Evolutionary conservation across 805 yeast genomes (phyloP).

Genomic region (Saturnispora galanensis): DNA sequence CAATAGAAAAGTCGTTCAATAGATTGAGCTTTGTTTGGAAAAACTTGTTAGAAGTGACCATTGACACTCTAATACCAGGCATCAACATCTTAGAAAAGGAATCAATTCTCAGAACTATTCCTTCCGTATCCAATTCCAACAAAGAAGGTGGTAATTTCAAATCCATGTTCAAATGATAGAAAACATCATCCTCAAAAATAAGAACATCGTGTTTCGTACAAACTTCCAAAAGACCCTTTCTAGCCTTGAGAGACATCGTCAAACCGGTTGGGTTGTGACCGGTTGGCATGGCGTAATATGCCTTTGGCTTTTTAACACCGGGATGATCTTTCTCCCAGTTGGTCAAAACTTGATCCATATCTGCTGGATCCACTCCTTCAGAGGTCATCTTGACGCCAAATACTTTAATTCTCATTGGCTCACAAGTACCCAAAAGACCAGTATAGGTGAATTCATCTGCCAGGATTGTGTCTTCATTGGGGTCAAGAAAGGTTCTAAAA

Average conservation of each 20-base stretch:
- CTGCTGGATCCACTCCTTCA: slow-evolving; percentile 68
- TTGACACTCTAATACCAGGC: slow-evolving; percentile 72
- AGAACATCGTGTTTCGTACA: slow-evolving; percentile 60
- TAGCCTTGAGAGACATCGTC: slow-evolving; percentile 47
- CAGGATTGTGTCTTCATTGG: slow-evolving; percentile 65
- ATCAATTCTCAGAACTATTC: slow-evolving; percentile 71
- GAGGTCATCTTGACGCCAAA: slow-evolving; percentile 74
- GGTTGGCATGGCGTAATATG: slow-evolving; percentile 61
- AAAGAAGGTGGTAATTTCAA: slow-evolving; percentile 45
- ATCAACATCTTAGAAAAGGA: slow-evolving; percentile 72
- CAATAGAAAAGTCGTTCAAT: slow-evolving; percentile 62
- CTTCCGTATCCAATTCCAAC: slow-evolving; percentile 59
- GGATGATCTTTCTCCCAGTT: slow-evolving; percentile 53
- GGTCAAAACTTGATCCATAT: slow-evolving; percentile 49
- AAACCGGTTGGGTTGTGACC: slow-evolving; percentile 89
- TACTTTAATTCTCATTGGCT: slow-evolving; percentile 57
- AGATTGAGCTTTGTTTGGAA: slow-evolving; percentile 44
- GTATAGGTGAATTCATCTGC: slow-evolving; percentile 79
- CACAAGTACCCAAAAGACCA: slow-evolving; percentile 74
- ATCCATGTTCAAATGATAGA: slow-evolving; percentile 61
- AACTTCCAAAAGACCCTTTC: slow-evolving; percentile 47
- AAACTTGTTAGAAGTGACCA: slow-evolving; percentile 55
- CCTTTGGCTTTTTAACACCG: slow-evolving; percentile 37
- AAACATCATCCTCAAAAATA: slow-evolving; percentile 80
- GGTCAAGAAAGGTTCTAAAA: slow-evolving; percentile 63